These are phyloP conservation scores for Physocladia obscura DNA, from an alignment of 192 early-diverging fungal genomes.

Conservation along the genomic window DNA sequence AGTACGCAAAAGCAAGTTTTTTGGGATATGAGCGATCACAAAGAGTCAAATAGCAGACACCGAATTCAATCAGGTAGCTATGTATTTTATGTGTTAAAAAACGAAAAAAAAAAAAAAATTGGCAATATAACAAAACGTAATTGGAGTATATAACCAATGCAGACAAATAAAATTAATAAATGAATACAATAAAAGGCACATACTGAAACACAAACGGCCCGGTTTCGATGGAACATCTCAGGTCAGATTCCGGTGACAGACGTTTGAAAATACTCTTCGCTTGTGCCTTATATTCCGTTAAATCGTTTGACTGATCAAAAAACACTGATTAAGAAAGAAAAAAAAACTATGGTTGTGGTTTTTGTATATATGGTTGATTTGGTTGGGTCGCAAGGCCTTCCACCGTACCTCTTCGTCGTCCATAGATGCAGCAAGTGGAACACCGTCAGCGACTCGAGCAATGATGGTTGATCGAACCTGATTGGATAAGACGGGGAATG, in stretches of 20 bases:
- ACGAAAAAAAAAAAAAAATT: slow-evolving; percentile 4
- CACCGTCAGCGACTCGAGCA: slow-evolving; percentile 87
- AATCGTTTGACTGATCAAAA: slow-evolving; percentile 48
- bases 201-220: slow-evolving; percentile 86
- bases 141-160: neutral
- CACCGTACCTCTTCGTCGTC: slow-evolving; percentile 84
- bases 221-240: slow-evolving; percentile 91
- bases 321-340: neutral
- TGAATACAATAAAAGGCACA: neutral
- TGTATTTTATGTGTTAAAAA: too few species aligned
- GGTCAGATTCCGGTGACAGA: slow-evolving; percentile 81
- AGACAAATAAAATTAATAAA: neutral
- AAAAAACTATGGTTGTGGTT: neutral
- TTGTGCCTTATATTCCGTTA: slow-evolving; percentile 90
- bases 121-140: neutral
- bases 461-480: slow-evolving; percentile 91
- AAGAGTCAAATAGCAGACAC: slow-evolving; percentile 91
- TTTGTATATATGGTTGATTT: neutral
- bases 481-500: too few species aligned
- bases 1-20: slow-evolving; percentile 86
- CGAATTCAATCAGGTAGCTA: slow-evolving; percentile 91
- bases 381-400: neutral
- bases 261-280: slow-evolving; percentile 87
- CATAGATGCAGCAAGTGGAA: slow-evolving; percentile 92
- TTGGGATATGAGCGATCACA: slow-evolving; percentile 89